These are phyloP conservation scores for Ramularia endophylla DNA, from an alignment of 2,329 filamentous ascomycete species.

Conservation along the genomic window DNA sequence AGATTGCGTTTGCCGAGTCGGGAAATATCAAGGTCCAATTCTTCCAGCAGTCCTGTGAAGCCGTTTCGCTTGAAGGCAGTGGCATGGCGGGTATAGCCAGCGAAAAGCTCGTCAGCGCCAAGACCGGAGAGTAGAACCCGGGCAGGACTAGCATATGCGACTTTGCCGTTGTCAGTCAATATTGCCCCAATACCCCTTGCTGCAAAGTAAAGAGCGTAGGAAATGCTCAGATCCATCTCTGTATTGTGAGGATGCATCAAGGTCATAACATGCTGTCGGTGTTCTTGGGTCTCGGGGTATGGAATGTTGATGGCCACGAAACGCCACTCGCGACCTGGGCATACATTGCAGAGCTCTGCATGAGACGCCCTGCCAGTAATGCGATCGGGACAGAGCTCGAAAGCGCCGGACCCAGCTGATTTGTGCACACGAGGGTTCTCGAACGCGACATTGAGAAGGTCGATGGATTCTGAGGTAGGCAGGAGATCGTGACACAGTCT, in stretches of 20 bases:
- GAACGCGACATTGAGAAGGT: constrained; percentile 93
- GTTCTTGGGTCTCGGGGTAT: constrained; percentile 64
- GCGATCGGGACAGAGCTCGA: constrained; percentile 84
- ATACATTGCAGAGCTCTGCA: constrained; percentile 64
- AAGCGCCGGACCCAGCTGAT: constrained; percentile 41
- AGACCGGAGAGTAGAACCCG: constrained; percentile 86
- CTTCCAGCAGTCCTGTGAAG: constrained; percentile 66
- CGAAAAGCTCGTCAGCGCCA: constrained; percentile 94
- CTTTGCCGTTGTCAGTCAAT: constrained; percentile 7
- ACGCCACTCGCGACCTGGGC: constrained; percentile 68
- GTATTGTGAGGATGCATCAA: constrained; percentile 93
- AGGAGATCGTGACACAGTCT: constrained; percentile 73
- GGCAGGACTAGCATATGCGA: constrained; percentile 60
- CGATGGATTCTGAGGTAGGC: constrained; percentile 62
- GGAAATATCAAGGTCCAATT: constrained; percentile 77
- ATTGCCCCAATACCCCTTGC: constrained; percentile 56
- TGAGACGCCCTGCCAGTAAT: constrained; percentile 77
- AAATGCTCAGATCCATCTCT: constrained; percentile 97
- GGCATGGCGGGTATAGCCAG: constrained; percentile 80
- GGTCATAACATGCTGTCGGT: constrained; percentile 63
- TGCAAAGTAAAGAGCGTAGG: constrained; percentile 90
- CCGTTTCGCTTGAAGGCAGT: constrained; percentile 66
- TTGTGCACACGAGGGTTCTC: constrained; percentile 72
- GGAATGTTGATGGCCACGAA: constrained; percentile 83
- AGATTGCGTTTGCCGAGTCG: constrained; percentile 91